Conservation (phyloP, 768 basidiomycete genomes). For the Piloderma croceum region DNA sequence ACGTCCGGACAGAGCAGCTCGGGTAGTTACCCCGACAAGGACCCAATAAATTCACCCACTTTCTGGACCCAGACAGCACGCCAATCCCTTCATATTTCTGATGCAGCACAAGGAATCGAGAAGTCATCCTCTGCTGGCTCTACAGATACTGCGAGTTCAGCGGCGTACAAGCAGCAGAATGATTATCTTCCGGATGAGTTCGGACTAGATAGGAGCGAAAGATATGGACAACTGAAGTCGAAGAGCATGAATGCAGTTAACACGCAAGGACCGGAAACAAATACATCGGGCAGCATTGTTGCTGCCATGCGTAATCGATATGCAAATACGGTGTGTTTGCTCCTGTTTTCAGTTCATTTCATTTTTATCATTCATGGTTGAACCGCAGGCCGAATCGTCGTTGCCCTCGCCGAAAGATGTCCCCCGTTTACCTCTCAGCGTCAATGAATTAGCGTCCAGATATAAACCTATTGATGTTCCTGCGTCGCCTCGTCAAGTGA, state of each 20-base stretch:
- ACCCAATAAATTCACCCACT: too few species aligned
- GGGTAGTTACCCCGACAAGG: too few species aligned
- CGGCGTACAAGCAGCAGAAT: too few species aligned
- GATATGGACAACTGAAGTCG: slow-evolving; percentile 18
- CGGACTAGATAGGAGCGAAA: slow-evolving; percentile 29
- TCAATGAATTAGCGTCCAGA: slow-evolving; percentile 56
- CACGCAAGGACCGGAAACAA: slow-evolving; percentile 38
- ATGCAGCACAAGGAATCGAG: too few species aligned
- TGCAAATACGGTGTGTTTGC: slow-evolving; percentile 43
- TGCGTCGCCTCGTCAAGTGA: slow-evolving; percentile 34
- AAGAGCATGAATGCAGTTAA: slow-evolving; percentile 26
- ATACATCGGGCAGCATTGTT: slow-evolving; percentile 57
- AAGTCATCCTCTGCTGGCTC: too few species aligned
- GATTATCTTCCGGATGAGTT: slow-evolving; percentile 20
- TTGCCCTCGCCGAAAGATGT: slow-evolving; percentile 57
- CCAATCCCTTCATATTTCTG: too few species aligned
- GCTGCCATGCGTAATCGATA: slow-evolving; percentile 67
- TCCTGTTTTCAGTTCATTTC: slow-evolving; percentile 1
- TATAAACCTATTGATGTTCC: slow-evolving; percentile 46
- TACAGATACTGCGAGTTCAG: too few species aligned
- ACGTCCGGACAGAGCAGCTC: too few species aligned
- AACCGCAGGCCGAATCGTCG: slow-evolving; percentile 44
- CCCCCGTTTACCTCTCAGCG: slow-evolving; percentile 59
- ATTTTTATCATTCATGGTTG: too few species aligned
- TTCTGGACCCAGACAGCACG: too few species aligned